These are phyloP conservation scores for Phytophthora tubulina DNA, from an alignment of 352 stramenopile genomes.

Conservation along the genomic window DNA sequence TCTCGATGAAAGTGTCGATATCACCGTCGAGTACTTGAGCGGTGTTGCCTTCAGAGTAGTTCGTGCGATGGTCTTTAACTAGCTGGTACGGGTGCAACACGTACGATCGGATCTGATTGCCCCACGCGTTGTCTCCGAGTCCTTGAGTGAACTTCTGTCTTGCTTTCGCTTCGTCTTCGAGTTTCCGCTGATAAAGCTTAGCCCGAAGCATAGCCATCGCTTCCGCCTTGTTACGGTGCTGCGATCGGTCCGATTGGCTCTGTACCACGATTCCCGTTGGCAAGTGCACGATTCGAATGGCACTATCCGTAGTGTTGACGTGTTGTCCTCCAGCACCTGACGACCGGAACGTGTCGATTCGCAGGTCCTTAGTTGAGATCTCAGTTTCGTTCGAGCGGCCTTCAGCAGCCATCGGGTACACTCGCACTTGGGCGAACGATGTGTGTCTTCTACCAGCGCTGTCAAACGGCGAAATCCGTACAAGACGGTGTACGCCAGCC, in stretches of 20 bases:
- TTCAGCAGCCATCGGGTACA: conserved; percentile 70
- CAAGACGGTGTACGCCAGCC: conserved; percentile 95
- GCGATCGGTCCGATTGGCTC: conserved; percentile 94
- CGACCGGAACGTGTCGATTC: conserved; percentile 95
- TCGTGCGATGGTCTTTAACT: conserved; percentile 96
- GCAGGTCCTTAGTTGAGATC: conserved; percentile 89
- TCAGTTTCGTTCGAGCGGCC: conserved; percentile 48
- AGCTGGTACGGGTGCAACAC: conserved; percentile 98
- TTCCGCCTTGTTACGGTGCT: conserved; percentile 94
- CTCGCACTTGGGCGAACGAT: conserved; percentile 93
- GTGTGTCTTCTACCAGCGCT: conserved; percentile 94
- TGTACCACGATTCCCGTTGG: conserved; percentile 95
- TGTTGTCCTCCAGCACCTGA: conserved; percentile 96
- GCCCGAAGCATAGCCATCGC: conserved; percentile 88
- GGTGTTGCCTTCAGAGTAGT: conserved; percentile 89
- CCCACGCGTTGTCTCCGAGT: conserved; percentile 82
- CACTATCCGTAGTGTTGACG: conserved; percentile 98
- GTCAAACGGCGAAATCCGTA: conserved; percentile 96
- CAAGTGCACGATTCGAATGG: conserved; percentile 96
- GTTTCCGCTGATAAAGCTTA: conserved; percentile 76
- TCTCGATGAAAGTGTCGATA: conserved; percentile 83
- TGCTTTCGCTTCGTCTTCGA: conserved; percentile 58
- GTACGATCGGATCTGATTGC: conserved; percentile 97
- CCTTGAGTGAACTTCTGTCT: conserved; percentile 70
- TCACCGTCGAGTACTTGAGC: conserved; percentile 93